Conservation (phyloP, 163 green algal genomes). For the Scenedesmus sp. region DNA sequence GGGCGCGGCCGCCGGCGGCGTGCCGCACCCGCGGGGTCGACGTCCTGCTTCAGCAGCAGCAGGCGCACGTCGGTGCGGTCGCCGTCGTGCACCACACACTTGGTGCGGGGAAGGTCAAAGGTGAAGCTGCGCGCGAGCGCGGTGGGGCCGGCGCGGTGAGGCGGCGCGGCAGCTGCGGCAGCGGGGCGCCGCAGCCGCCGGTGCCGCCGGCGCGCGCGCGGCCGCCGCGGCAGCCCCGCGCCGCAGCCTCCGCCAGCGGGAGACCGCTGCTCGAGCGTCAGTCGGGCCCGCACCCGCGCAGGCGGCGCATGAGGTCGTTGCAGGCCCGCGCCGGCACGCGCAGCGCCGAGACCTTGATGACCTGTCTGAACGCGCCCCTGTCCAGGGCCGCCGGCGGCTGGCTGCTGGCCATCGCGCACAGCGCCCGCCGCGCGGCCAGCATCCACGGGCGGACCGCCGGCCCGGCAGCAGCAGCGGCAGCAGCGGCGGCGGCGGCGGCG, state of each 20-base stretch:
- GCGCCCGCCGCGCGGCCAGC: conserved; percentile 1
- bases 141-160: not conserved
- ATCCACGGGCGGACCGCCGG: no score
- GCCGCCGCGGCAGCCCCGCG: not conserved
- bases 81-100: conserved; percentile 70
- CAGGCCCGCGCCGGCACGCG: conserved; percentile 64
- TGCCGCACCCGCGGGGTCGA: conserved; percentile 39
- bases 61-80: conserved; percentile 60
- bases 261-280: no score
- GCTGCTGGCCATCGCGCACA: conserved; percentile 27
- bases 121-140: conserved; percentile 73
- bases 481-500: no score
- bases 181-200: not conserved
- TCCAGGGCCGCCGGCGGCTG: conserved; percentile 39
- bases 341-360: conserved; percentile 63
- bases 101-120: conserved; percentile 74
- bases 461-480: no score
- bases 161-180: not conserved
- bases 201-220: not conserved
- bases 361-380: conserved; percentile 56
- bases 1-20: not conserved
- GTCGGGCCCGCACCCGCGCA: conserved; percentile 63
- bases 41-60: conserved; percentile 74
- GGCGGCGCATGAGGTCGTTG: conserved; percentile 69
- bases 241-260: no score